These are phyloP conservation scores for Globisporangium megalacanthum DNA, from an alignment of 352 stramenopile genomes.

Conservation along the genomic window DNA sequence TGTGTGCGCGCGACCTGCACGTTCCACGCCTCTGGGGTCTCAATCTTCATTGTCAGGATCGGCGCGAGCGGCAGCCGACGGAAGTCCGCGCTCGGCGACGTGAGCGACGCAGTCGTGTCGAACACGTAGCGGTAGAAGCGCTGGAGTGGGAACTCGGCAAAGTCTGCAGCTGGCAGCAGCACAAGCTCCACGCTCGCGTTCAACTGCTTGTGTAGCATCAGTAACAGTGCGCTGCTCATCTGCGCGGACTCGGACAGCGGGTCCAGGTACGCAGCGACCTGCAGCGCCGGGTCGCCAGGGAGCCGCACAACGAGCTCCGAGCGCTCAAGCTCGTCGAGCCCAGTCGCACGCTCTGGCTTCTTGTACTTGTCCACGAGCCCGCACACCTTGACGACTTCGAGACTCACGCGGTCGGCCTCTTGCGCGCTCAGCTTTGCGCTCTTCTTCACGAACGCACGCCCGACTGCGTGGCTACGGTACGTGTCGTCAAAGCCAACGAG, in stretches of 20 bases:
- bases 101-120: conserved; percentile 39
- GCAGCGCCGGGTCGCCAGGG: conserved; percentile 41
- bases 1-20: conserved; percentile 70
- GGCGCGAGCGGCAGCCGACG: conserved; percentile 73
- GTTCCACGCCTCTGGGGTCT: conserved; percentile 91
- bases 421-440: conserved; percentile 35
- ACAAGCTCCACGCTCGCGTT: conserved; percentile 70
- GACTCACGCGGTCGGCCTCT: conserved; percentile 57
- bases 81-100: conserved; percentile 63
- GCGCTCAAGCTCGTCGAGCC: conserved; percentile 23
- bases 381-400: conserved; percentile 69
- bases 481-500: conserved; percentile 69
- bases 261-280: conserved; percentile 84
- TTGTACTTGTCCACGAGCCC: conserved; percentile 76
- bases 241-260: conserved; percentile 88
- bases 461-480: conserved; percentile 61
- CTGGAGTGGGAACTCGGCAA: conserved; percentile 87
- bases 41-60: conserved; percentile 91
- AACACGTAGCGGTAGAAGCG: conserved; percentile 92
- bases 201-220: conserved; percentile 68
- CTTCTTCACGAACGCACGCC: conserved; percentile 66
- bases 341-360: conserved; percentile 32
- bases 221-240: conserved; percentile 82
- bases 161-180: conserved; percentile 55
- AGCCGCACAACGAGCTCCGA: conserved; percentile 34